Conservation (phyloP, 345 rosid species). For the Raphanus sativus region DNA sequence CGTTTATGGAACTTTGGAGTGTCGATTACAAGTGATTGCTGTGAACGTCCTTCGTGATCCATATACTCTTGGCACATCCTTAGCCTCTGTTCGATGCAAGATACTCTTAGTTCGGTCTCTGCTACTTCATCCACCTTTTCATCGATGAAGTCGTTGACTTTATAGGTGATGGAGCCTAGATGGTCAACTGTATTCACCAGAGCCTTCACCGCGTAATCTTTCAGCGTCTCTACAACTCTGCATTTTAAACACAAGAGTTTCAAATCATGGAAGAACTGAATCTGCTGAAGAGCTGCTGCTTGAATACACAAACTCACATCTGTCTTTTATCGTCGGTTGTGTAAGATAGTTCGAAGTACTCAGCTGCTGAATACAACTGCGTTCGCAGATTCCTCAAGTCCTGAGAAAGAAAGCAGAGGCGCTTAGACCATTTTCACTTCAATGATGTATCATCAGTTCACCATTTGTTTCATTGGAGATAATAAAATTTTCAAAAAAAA, state of each 20-base stretch:
- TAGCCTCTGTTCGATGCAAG: constrained; percentile 86
- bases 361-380: constrained; percentile 93
- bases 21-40: constrained; percentile 70
- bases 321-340: constrained; percentile 78
- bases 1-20: constrained; percentile 88
- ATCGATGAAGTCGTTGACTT: constrained; percentile 78
- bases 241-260: constrained; percentile 7
- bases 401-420: constrained; percentile 39
- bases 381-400: constrained; percentile 82
- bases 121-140: constrained; percentile 83
- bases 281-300: background rate
- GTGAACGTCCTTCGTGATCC: constrained; percentile 80
- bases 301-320: constrained; percentile 51
- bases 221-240: constrained; percentile 90
- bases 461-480: too few relatives aligned
- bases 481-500: too few relatives aligned
- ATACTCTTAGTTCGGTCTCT: constrained; percentile 69
- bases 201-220: constrained; percentile 89
- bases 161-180: constrained; percentile 90
- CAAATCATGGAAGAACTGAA: background rate
- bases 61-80: constrained; percentile 81
- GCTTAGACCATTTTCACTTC: background rate
- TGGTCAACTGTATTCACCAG: constrained; percentile 94
- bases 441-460: too few relatives aligned
- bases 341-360: constrained; percentile 87